Evolutionary conservation across 306 rosid species (phyloP), one percentile per base, ranked within the genome.

Genomic region (Cucumis cinereus): DNA sequence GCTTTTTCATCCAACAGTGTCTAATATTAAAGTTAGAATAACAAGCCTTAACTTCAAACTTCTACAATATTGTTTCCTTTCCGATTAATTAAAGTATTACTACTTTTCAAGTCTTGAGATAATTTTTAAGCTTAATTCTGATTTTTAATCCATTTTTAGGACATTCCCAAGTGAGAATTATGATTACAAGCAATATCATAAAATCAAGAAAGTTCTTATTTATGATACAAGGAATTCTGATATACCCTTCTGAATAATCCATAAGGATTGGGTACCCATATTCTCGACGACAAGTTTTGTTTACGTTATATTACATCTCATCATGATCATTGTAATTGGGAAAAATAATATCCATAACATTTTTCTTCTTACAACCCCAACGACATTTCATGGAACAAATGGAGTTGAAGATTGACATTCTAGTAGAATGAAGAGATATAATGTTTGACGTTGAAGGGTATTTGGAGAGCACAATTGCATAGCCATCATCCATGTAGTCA

Each of bases 401-500:
- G 11, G 92, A 81, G 85, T 89, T 93, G 83, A 91, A 86, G 59
- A 84, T 30, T 26, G 87, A 69, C 38, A 93, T 88, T 69, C 87
- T 88, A 49, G 68, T 36, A 55, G 97, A 93, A 22, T 93, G 97
- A 78, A 79, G 85, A 52, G 93, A 59, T 7, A 89, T 81, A 78
- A 93, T 85, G 43, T 75, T 80, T 75, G 96, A 62, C 4, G 92
- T 84, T 28, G 97, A 88, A 73, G 93, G 81, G 80, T 89, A 79
- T 66, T 86, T 86, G 1, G 98, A 83, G 10, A 89, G 82, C 77
- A 88, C 90, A 79, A 91, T 77, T 20, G 93, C 97, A 79, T 91
- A 93, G 0, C 98, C 98, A 63, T 93, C 97, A 57, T 93, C 92
- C 98, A 93, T 93, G 84, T 87, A 86, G 54, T 90, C 98, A 0